Conservation (phyloP, 805 yeast species). For the Clavispora phyllophila region DNA sequence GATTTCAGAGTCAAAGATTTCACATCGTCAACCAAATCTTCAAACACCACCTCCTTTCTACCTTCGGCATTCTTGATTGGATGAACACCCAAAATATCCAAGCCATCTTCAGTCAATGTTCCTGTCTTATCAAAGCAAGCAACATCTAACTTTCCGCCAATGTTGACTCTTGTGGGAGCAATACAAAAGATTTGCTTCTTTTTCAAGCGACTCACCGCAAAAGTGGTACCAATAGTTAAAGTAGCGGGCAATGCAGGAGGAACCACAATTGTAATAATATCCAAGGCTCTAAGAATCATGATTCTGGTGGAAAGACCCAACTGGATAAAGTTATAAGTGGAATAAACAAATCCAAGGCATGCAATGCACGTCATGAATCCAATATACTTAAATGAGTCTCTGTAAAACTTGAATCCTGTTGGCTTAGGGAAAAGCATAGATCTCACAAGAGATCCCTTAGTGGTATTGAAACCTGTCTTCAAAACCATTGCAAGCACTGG, state of each 20-base stretch:
- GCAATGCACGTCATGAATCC: constrained; percentile 93
- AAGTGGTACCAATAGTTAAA: constrained; percentile 90
- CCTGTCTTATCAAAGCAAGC: constrained; percentile 97
- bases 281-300: constrained; percentile 85
- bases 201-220: constrained; percentile 76
- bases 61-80: constrained; percentile 37
- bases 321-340: constrained; percentile 76
- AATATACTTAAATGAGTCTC: constrained; percentile 92
- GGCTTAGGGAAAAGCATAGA: constrained; percentile 98
- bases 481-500: constrained; percentile 85
- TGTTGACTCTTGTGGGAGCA: constrained; percentile 88
- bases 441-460: constrained; percentile 88
- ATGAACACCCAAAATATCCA: constrained; percentile 70
- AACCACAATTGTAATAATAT: constrained; percentile 91
- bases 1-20: neutral
- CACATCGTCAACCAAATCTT: constrained; percentile 19
- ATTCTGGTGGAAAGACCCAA: constrained; percentile 64
- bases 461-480: constrained; percentile 89
- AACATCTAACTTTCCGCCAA: constrained; percentile 91
- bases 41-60: constrained; percentile 35
- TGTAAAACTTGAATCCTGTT: constrained; percentile 84
- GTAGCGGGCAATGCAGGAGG: constrained; percentile 99
- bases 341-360: constrained; percentile 71
- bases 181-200: constrained; percentile 72
- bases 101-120: constrained; percentile 93